Conservation (phyloP, 1,284 basidiomycete species). For the Limonomyces culmigenus region DNA sequence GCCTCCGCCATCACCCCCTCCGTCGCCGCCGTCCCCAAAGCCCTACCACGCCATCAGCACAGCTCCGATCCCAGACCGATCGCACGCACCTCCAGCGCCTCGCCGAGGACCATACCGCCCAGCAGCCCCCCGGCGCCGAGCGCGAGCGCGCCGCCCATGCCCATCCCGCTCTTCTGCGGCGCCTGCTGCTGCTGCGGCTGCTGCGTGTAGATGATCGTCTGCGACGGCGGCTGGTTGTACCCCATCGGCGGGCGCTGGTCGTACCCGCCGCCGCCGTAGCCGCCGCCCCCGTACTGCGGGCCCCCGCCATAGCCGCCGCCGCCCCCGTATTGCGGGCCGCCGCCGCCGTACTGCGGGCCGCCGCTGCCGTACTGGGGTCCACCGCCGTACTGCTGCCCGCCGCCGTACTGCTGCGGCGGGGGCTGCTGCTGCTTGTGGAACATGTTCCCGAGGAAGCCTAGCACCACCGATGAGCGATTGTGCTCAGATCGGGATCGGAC, state of each 20-base stretch:
- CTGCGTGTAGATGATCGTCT: slow-evolving; percentile 4
- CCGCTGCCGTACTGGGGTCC: slow-evolving; percentile 10
- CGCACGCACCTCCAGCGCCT: no score
- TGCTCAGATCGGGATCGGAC: no score
- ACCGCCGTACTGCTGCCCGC: background rate
- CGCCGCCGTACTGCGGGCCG: slow-evolving; percentile 1
- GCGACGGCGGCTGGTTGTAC: slow-evolving; percentile 7
- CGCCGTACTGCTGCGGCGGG: background rate
- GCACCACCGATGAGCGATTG: no score
- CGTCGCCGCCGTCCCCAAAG: slow-evolving; percentile 14
- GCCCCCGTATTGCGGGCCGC: background rate
- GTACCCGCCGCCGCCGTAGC: slow-evolving; percentile 10
- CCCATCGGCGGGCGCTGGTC: slow-evolving; percentile 9
- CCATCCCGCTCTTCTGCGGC: slow-evolving; percentile 19
- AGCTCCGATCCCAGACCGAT: background rate
- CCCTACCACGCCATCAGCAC: background rate
- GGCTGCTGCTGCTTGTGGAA: background rate
- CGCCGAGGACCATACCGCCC: slow-evolving; percentile 33
- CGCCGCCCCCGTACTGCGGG: slow-evolving; percentile 7
- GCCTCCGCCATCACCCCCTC: slow-evolving; percentile 27
- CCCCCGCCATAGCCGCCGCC: slow-evolving; percentile 1
- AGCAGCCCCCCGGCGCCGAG: slow-evolving; percentile 38
- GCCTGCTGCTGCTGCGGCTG: slow-evolving; percentile 15
- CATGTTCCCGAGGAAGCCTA: no score
- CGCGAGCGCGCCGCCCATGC: slow-evolving; percentile 23